Conservation (phyloP, 1,284 basidiomycete genomes). For the Ustilago bromivora region DNA sequence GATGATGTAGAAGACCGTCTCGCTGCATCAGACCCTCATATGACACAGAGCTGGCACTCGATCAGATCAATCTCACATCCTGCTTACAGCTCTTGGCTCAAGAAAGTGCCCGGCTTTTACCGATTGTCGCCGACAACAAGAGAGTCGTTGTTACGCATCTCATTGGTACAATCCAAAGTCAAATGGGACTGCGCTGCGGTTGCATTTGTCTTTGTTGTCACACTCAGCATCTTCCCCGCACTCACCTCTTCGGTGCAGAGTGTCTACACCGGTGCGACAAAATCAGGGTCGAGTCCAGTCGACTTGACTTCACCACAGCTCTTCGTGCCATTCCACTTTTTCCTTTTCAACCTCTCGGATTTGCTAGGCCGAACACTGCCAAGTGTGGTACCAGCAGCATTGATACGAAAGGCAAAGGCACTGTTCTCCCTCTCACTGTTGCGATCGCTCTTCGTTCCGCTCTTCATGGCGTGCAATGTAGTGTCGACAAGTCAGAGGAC, state of each 20-base stretch:
- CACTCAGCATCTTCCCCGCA: constrained; percentile 61
- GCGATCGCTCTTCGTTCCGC: constrained; percentile 52
- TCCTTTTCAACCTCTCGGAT: constrained; percentile 62
- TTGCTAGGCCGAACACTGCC: constrained; percentile 58
- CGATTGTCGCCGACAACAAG: constrained; percentile 32
- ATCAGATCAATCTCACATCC: constrained; percentile 48
- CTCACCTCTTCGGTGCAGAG: constrained; percentile 59
- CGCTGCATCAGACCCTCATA: constrained; percentile 15
- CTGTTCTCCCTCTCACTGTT: constrained; percentile 38
- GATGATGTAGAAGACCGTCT: constrained; percentile 22
- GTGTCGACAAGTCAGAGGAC: constrained; percentile 41
- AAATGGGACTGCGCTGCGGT: constrained; percentile 47
- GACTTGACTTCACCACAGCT: constrained; percentile 56
- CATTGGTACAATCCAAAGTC: constrained; percentile 54
- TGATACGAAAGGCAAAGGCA: constrained; percentile 29
- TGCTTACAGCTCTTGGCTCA: constrained; percentile 40
- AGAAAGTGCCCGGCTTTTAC: constrained; percentile 47
- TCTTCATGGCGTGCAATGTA: constrained; percentile 59
- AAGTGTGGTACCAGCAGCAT: constrained; percentile 31
- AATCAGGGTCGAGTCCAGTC: constrained; percentile 10
- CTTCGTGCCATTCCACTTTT: constrained; percentile 63
- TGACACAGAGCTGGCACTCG: constrained; percentile 52
- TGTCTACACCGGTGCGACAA: constrained; percentile 34
- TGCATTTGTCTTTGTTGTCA: constrained; percentile 50
- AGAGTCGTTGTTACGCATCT: constrained; percentile 42